These are phyloP conservation scores for Cladophialophora exuberans DNA, from an alignment of 2,329 filamentous ascomycete genomes.

Conservation along the genomic window DNA sequence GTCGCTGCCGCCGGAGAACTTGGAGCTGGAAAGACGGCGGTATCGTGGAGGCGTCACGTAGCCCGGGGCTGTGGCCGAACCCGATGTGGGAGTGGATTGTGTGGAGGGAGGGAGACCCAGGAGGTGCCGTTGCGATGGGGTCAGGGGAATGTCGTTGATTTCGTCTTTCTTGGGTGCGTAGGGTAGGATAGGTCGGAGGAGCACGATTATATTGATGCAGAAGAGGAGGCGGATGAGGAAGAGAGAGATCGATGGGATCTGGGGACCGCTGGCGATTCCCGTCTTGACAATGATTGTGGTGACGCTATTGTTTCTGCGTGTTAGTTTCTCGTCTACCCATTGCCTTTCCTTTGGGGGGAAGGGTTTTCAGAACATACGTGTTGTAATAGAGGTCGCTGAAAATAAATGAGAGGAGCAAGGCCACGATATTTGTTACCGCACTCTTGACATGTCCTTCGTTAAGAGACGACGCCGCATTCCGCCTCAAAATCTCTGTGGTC, in stretches of 20 bases:
- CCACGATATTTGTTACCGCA: slow-evolving; percentile 68
- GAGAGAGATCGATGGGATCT: slow-evolving; percentile 45
- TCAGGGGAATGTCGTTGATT: slow-evolving; percentile 86
- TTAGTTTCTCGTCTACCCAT: too few species aligned
- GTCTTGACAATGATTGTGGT: slow-evolving; percentile 39
- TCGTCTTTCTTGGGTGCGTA: slow-evolving; percentile 70
- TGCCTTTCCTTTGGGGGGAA: too few species aligned
- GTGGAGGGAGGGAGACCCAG: slow-evolving; percentile 77
- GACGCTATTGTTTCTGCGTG: slow-evolving; percentile 32
- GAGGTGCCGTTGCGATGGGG: slow-evolving; percentile 81
- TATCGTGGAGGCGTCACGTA: slow-evolving; percentile 86
- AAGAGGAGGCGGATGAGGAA: slow-evolving; percentile 66
- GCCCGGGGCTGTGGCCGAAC: slow-evolving; percentile 34
- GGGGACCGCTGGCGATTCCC: slow-evolving; percentile 41
- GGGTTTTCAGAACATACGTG: slow-evolving; percentile 13
- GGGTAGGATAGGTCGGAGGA: slow-evolving; percentile 66
- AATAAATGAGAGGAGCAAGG: slow-evolving; percentile 56
- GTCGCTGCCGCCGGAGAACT: slow-evolving; percentile 46
- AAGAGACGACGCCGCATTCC: slow-evolving; percentile 79
- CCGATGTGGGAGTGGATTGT: slow-evolving; percentile 64
- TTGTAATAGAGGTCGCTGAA: slow-evolving; percentile 37
- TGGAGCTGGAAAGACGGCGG: slow-evolving; percentile 58
- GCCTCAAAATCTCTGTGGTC: slow-evolving; percentile 80
- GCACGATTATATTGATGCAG: slow-evolving; percentile 70
- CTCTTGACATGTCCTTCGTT: slow-evolving; percentile 73